Conservation (phyloP, 1,139 yeast species). For the Schwanniomyces etchellsii region DNA sequence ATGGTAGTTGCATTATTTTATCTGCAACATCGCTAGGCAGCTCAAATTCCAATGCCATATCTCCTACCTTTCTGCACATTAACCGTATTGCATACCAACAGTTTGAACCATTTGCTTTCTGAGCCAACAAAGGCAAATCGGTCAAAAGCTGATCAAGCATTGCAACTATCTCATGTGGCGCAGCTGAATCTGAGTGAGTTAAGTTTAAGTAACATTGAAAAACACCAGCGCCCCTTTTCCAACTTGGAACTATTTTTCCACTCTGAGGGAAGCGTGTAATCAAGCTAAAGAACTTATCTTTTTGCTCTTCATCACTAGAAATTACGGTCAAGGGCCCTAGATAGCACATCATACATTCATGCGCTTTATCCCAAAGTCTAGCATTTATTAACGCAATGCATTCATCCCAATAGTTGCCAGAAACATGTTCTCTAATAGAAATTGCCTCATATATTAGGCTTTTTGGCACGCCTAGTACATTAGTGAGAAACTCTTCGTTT, state of each 20-base stretch:
- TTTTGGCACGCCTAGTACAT: slow-evolving; percentile 40
- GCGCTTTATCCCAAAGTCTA: slow-evolving; percentile 57
- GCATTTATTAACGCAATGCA: slow-evolving; percentile 63
- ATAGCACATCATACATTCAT: slow-evolving; percentile 42
- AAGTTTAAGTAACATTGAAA: slow-evolving; percentile 42
- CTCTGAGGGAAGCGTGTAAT: slow-evolving; percentile 43
- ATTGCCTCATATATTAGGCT: slow-evolving; percentile 45
- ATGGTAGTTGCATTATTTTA: slow-evolving; percentile 27
- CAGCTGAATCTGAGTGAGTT: slow-evolving; percentile 14
- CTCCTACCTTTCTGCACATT: slow-evolving; percentile 46
- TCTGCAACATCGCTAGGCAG: slow-evolving; percentile 13
- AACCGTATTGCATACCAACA: slow-evolving; percentile 44
- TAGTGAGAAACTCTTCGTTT: slow-evolving; percentile 22
- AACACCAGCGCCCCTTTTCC: slow-evolving; percentile 60
- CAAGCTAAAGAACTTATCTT: slow-evolving; percentile 31
- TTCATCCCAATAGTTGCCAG: slow-evolving; percentile 54
- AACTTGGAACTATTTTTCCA: slow-evolving; percentile 38
- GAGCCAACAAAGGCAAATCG: slow-evolving; percentile 33
- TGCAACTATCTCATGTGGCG: slow-evolving; percentile 7
- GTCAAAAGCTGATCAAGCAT: slow-evolving; percentile 21
- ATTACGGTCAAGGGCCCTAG: slow-evolving; percentile 71
- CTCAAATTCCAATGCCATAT: slow-evolving; percentile 23
- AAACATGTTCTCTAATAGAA: slow-evolving; percentile 37
- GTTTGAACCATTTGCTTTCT: slow-evolving; percentile 19
- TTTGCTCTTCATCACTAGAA: slow-evolving; percentile 30